Percentiles rank a stretch among this genome's conserved stretches.
Evolutionary conservation across 2,329 filamentous ascomycete species (phyloP).

Genomic region (Allantophomopsis cytisporea): DNA sequence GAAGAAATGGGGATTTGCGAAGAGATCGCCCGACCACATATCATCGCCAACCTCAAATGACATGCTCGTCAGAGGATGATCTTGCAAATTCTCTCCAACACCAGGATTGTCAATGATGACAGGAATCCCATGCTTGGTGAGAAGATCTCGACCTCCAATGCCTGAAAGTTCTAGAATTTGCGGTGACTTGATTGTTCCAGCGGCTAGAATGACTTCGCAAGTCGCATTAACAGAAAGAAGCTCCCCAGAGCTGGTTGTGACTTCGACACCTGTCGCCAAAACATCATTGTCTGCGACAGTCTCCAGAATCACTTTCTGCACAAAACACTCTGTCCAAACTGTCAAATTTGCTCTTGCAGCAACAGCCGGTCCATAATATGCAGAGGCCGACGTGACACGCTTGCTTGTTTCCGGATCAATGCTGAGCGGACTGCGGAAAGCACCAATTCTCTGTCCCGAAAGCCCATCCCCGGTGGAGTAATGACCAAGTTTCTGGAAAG

Average conservation of each 20-base stretch:
- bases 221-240: slow-evolving; percentile 15
- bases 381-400: slow-evolving; percentile 2
- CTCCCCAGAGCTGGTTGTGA: background rate
- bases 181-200: slow-evolving; percentile 28
- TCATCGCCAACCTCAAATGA: slow-evolving; percentile 20
- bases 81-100: slow-evolving; percentile 46
- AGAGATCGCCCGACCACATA: slow-evolving; percentile 21
- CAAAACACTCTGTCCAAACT: slow-evolving; percentile 72
- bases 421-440: too few species aligned
- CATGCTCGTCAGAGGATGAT: slow-evolving; percentile 20
- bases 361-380: slow-evolving; percentile 5
- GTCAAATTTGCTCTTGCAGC: slow-evolving; percentile 46
- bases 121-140: slow-evolving; percentile 26
- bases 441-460: too few species aligned
- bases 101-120: slow-evolving; percentile 36
- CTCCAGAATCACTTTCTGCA: slow-evolving; percentile 52
- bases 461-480: too few species aligned
- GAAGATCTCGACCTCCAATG: slow-evolving; percentile 22
- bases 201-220: slow-evolving; percentile 29
- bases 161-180: slow-evolving; percentile 30
- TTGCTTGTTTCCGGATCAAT: too few species aligned
- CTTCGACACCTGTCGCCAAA: background rate
- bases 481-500: too few species aligned
- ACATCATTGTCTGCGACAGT: background rate
- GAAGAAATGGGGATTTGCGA: slow-evolving; percentile 28